A percentile compares a stretch with the other conserved stretches of the same genome.
Evolutionary conservation across 805 yeast species (phyloP).

Genomic region (Wickerhamomyces tratensis): DNA sequence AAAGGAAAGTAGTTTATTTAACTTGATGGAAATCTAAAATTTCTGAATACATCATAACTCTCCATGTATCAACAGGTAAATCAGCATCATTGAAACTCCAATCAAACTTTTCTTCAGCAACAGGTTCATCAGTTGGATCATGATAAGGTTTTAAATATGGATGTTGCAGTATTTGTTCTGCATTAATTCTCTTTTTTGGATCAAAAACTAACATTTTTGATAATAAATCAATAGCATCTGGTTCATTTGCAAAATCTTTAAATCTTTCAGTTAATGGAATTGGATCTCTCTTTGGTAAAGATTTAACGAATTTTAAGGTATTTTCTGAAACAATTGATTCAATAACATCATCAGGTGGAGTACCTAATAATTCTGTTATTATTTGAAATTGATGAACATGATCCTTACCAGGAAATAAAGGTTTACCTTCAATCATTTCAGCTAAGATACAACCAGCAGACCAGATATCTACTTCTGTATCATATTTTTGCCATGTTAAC

Average conservation of each 20-base stretch:
- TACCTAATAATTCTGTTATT: slow-evolving; percentile 90
- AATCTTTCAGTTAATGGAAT: slow-evolving; percentile 79
- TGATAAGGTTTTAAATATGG: slow-evolving; percentile 93
- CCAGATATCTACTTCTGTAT: slow-evolving; percentile 96
- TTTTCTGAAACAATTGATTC: slow-evolving; percentile 94
- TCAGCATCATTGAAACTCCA: slow-evolving; percentile 99
- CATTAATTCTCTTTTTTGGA: slow-evolving; percentile 89
- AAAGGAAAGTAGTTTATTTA: not conserved
- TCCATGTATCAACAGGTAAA: slow-evolving; percentile 95
- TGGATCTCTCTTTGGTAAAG: slow-evolving; percentile 90
- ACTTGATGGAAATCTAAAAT: slow-evolving; percentile 93
- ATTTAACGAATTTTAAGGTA: slow-evolving; percentile 86
- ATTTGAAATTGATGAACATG: slow-evolving; percentile 97
- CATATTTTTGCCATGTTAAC: slow-evolving; percentile 98
- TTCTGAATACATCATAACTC: slow-evolving; percentile 98
- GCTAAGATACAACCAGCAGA: slow-evolving; percentile 96
- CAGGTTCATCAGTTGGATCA: slow-evolving; percentile 96
- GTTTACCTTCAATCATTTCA: slow-evolving; percentile 96
- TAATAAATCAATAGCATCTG: slow-evolving; percentile 80
- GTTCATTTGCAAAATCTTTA: slow-evolving; percentile 50
- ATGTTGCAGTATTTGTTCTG: slow-evolving; percentile 82
- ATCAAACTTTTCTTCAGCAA: slow-evolving; percentile 85
- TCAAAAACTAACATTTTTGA: slow-evolving; percentile 91
- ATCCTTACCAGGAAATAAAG: slow-evolving; percentile 95
- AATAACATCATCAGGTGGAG: slow-evolving; percentile 94